phyloP scores from a whole-genome alignment of 129 eudicot genomes.

The Arctium minus region DNA sequence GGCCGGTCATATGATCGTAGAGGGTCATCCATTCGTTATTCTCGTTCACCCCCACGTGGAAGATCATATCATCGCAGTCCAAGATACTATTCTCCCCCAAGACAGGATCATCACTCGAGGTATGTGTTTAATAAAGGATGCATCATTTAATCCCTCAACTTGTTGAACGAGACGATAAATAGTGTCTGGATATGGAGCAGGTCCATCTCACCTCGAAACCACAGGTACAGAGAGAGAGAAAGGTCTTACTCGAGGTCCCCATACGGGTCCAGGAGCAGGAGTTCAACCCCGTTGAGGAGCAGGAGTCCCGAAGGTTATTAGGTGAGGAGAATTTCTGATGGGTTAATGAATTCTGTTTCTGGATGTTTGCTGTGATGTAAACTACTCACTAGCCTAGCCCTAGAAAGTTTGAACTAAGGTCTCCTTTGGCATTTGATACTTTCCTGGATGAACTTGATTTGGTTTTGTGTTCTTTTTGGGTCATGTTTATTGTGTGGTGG shows the following conservation, averaged over 20 bases:
- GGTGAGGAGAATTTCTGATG: background rate
- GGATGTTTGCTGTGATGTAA: constrained; percentile 1
- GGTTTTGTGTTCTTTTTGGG: background rate
- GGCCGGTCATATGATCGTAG: constrained; percentile 37
- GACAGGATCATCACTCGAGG: constrained; percentile 51
- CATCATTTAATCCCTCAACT: background rate
- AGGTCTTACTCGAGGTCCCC: constrained; percentile 47
- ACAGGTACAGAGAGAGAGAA: constrained; percentile 38
- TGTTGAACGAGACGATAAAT: background rate
- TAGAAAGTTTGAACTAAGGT: background rate
- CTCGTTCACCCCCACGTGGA: constrained; percentile 46
- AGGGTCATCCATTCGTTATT: constrained; percentile 29
- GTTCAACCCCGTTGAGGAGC: constrained; percentile 23
- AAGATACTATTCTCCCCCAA: constrained; percentile 46
- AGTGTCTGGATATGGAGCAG: constrained; percentile 13
- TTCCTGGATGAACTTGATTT: background rate
- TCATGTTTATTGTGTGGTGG: background rate
- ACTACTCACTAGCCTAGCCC: background rate
- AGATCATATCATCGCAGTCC: constrained; percentile 47
- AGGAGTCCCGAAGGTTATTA: constrained; percentile 33
- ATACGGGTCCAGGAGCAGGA: constrained; percentile 35
- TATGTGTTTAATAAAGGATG: background rate
- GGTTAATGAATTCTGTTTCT: background rate
- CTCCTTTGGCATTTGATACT: background rate
- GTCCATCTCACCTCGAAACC: constrained; percentile 49